Evolutionary conservation across 2,329 filamentous ascomycete species (phyloP).

Genomic region (Trichophyton schoenleinii): DNA sequence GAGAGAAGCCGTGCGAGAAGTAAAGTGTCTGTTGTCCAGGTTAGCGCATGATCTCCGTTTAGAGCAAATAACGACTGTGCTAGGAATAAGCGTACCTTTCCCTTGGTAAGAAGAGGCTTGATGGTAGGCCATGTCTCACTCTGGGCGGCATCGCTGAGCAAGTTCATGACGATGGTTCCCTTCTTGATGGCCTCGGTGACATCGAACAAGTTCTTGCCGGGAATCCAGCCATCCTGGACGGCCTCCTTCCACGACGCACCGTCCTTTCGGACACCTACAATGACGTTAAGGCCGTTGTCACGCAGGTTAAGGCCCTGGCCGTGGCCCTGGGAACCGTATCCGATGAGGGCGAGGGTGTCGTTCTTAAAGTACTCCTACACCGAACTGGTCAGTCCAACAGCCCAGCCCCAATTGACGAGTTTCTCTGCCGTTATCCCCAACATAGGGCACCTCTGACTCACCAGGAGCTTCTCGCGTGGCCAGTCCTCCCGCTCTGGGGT

Average conservation of each 20-base stretch:
- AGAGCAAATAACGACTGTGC: background rate
- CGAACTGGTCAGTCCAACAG: conserved; percentile 4
- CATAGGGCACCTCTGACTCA: conserved; percentile 40
- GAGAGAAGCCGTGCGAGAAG: conserved; percentile 99
- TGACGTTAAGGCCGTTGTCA: conserved; percentile 98
- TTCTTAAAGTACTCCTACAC: conserved; percentile 96
- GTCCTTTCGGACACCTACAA: conserved; percentile 96
- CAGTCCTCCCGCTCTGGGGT: conserved; percentile 84
- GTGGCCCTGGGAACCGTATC: conserved; percentile 96
- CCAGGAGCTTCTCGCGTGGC: conserved; percentile 95
- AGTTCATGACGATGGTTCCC: conserved; percentile 97
- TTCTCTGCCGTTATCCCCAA: background rate
- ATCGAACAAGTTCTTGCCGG: conserved; percentile 97
- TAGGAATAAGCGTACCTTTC: conserved; percentile 55
- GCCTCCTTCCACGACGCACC: conserved; percentile 98
- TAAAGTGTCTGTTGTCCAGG: conserved; percentile 66
- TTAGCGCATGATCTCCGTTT: conserved; percentile 10
- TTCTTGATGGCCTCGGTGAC: conserved; percentile 89
- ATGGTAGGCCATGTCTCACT: conserved; percentile 97
- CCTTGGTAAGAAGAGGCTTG: conserved; percentile 96
- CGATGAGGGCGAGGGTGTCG: conserved; percentile 97
- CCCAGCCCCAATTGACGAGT: background rate
- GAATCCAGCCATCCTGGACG: conserved; percentile 90
- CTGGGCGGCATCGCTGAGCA: conserved; percentile 94
- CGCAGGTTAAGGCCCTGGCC: conserved; percentile 98